Base-by-base conservation (phyloP, 306 rosid genomes). In the Castanea mollissima region DNA sequence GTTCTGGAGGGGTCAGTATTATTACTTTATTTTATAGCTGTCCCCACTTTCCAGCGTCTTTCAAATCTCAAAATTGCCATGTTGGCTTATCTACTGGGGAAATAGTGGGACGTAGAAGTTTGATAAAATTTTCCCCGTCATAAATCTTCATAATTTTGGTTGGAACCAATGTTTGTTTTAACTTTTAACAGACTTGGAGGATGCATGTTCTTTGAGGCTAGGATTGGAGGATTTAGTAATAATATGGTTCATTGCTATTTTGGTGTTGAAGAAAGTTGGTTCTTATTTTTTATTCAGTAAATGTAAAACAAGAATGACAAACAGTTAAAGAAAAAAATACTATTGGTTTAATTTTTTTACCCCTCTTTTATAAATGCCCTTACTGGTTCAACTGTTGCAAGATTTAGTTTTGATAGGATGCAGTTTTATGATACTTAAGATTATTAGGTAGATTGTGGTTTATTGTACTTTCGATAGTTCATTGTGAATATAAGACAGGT, bases 31-130 rank as follows among this genome's bases (percentile, higher is more conserved):
- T 34, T 56, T 29, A 35, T 73, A 56, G 44, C 41, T 74, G 73
- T 52, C 79, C 60, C 35, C 51, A 78, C 67, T 52, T 75, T 54
- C 35, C 65, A 78, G 18, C 2, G 20, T 64, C 70, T 18, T 69
- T 69, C 16, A 64, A 58, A 64, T 73, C 71, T 58, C 54, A 21
- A 64, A 71, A 77, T 64, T 51, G 46, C 55, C 74, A 58, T 74
- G 79, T 77, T 76, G 65, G 38, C 79, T 71, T 62, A 59, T 44
- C 23, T 75, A 51, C 80, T 46, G 46, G 74, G 58, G 74, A 54
- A 65, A 65, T 60, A 68, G 59, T 71, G 41, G 62, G 69, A 73
- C 69, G 34, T 59, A 75, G 83, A 62, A 69, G 65, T 62, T 81
- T 55, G 54, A 63, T 69, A 41, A 77, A 68, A 31, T 10, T 20